Conservation (phyloP, 306 rosid species). For the Macrotyloma uniflorum region DNA sequence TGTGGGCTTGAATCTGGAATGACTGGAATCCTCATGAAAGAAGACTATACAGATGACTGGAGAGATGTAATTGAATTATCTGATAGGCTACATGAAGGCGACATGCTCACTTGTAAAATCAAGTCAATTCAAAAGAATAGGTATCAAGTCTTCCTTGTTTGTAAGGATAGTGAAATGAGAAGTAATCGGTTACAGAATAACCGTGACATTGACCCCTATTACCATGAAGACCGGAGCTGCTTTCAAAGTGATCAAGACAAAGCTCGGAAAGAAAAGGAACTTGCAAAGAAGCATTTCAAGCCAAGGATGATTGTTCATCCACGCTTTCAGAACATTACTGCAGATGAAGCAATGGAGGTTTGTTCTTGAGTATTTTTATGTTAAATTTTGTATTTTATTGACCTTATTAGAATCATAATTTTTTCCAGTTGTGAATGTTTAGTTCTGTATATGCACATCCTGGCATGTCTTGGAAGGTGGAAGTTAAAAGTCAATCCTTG, state of each 20-base stretch:
- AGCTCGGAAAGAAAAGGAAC: conserved; percentile 89
- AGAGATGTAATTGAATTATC: conserved; percentile 84
- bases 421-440: conserved; percentile 17
- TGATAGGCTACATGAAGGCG: conserved; percentile 86
- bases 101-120: conserved; percentile 92
- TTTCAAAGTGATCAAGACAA: conserved; percentile 83
- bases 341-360: conserved; percentile 97
- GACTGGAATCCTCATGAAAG: conserved; percentile 96
- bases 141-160: conserved; percentile 89
- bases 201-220: conserved; percentile 67
- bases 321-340: conserved; percentile 93
- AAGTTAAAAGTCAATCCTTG: background rate
- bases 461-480: background rate
- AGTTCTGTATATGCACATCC: background rate
- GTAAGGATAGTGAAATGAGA: conserved; percentile 93
- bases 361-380: conserved; percentile 35
- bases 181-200: conserved; percentile 65
- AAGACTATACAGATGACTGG: conserved; percentile 88
- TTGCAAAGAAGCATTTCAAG: conserved; percentile 91
- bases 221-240: conserved; percentile 81
- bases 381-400: background rate
- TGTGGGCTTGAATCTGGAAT: conserved; percentile 95
- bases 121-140: conserved; percentile 95
- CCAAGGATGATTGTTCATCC: conserved; percentile 99
- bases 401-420: background rate